Evolutionary conservation across 257 asterid genomes (phyloP).

Genomic region (Paraleonurus japonicus): DNA sequence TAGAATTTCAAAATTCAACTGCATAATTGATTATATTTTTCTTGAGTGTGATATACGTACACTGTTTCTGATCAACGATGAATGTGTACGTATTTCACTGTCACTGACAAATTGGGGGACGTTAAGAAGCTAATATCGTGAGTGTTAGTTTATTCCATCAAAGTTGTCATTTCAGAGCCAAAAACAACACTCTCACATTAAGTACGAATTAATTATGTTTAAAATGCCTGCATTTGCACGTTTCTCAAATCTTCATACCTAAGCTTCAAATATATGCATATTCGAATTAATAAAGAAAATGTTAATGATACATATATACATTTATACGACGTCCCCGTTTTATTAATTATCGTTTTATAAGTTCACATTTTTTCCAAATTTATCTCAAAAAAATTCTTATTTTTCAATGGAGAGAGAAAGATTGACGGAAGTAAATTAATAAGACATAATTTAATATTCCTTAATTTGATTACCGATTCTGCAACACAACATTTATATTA

Average conservation of each 20-base stretch:
- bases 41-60: background rate
- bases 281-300: too few species aligned
- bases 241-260: background rate
- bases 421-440: too few species aligned
- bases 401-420: too few species aligned
- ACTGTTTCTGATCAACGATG: background rate
- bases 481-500: too few species aligned
- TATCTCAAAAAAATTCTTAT: too few species aligned
- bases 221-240: slow-evolving; percentile 25
- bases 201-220: slow-evolving; percentile 19
- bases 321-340: too few species aligned
- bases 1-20: background rate
- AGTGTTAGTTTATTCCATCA: slow-evolving; percentile 33
- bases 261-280: background rate
- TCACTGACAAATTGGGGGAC: slow-evolving; percentile 36
- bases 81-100: slow-evolving; percentile 19
- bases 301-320: background rate
- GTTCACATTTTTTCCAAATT: too few species aligned
- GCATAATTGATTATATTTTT: background rate
- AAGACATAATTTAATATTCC: too few species aligned
- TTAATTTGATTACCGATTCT: too few species aligned
- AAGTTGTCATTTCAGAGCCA: slow-evolving; percentile 15
- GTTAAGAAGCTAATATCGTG: slow-evolving; percentile 44
- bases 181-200: slow-evolving; percentile 3
- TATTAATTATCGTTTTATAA: too few species aligned